Conservation (phyloP, 345 rosid species). For the Rhodamnia argentea region DNA sequence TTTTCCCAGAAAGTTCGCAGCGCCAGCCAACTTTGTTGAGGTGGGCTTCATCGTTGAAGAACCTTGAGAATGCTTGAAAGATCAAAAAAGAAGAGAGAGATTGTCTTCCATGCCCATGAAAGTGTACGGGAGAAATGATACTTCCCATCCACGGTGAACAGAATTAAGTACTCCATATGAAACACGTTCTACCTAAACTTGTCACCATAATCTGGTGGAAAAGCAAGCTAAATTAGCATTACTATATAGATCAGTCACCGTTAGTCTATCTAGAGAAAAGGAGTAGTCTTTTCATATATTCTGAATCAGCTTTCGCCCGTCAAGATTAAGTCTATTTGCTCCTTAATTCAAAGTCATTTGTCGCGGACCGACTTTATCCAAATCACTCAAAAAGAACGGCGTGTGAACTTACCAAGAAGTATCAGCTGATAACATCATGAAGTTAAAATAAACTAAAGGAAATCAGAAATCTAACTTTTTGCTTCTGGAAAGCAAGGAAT, state of each 20-base stretch:
- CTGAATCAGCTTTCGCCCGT: not conserved
- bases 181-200: not conserved
- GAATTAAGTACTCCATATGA: not conserved
- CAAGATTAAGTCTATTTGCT: not conserved
- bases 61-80: not conserved
- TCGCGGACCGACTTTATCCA: not conserved
- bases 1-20: not conserved
- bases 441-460: not conserved
- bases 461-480: not conserved
- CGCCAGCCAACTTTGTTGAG: not conserved
- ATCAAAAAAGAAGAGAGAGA: no score
- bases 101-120: not conserved
- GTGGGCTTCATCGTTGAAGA: not conserved
- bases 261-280: not conserved
- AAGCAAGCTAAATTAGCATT: not conserved
- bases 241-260: not conserved
- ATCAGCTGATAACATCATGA: not conserved
- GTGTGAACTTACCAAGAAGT: not conserved
- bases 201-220: not conserved
- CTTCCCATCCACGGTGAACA: not conserved
- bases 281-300: not conserved
- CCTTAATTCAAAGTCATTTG: not conserved
- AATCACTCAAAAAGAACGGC: not conserved
- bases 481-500: not conserved
- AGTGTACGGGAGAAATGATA: not conserved